These are phyloP conservation scores for Maudiozyma humilis DNA, from an alignment of 1,139 yeast species.

Conservation along the genomic window DNA sequence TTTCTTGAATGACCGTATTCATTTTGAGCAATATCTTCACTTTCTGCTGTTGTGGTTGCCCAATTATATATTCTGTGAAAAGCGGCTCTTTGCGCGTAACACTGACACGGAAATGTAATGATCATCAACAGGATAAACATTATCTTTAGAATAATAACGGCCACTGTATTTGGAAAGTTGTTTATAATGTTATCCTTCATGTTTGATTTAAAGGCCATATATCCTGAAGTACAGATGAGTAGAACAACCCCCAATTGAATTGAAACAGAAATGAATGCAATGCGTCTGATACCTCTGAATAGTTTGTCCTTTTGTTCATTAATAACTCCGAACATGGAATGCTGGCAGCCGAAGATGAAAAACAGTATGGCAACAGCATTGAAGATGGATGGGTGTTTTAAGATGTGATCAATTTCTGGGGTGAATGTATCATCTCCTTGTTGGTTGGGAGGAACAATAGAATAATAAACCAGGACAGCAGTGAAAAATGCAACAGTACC, in stretches of 20 bases:
- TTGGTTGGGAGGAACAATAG: not conserved
- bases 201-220: constrained; percentile 57
- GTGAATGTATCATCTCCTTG: not conserved
- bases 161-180: constrained; percentile 53
- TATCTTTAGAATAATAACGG: constrained; percentile 58
- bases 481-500: not conserved
- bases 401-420: not conserved
- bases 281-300: constrained; percentile 44
- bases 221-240: constrained; percentile 58
- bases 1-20: not conserved
- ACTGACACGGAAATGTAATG: constrained; percentile 62
- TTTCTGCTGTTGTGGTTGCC: constrained; percentile 13
- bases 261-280: constrained; percentile 48
- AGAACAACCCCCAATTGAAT: constrained; percentile 48
- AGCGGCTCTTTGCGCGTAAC: constrained; percentile 70
- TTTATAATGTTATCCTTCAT: constrained; percentile 62
- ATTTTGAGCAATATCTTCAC: not conserved
- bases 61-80: constrained; percentile 46
- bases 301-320: constrained; percentile 53
- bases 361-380: constrained; percentile 62
- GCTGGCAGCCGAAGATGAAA: constrained; percentile 74
- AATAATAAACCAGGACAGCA: not conserved
- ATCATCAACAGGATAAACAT: constrained; percentile 62
- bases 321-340: constrained; percentile 66
- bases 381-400: constrained; percentile 30